Conservation (phyloP, 345 rosid species). For the Clarkia xantiana region DNA sequence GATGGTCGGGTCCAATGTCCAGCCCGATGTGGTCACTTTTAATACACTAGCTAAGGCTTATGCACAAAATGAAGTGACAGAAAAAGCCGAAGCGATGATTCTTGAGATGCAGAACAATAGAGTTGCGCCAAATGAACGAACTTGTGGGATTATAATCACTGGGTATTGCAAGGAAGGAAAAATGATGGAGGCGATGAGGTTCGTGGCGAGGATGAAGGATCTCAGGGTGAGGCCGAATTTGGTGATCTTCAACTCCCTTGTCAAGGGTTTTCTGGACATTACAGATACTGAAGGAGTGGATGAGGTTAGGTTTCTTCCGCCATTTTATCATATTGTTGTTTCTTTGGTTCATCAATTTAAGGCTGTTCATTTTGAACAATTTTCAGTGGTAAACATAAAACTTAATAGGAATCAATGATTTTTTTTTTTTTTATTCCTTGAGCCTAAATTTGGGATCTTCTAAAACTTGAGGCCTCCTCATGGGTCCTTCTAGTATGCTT, state of each 20-base stretch:
- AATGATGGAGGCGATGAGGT: slow-evolving; percentile 61
- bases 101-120: slow-evolving; percentile 48
- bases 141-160: slow-evolving; percentile 60
- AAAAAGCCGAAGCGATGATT: slow-evolving; percentile 61
- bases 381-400: no score
- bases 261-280: slow-evolving; percentile 62
- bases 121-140: slow-evolving; percentile 62
- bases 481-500: no score
- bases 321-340: not conserved
- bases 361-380: no score
- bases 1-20: slow-evolving; percentile 54
- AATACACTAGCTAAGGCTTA: slow-evolving; percentile 72
- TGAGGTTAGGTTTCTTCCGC: slow-evolving; percentile 35
- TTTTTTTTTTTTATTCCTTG: no score
- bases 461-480: no score
- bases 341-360: not conserved
- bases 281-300: slow-evolving; percentile 60
- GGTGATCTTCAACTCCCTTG: slow-evolving; percentile 62
- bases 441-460: no score
- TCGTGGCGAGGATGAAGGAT: slow-evolving; percentile 63
- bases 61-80: slow-evolving; percentile 41
- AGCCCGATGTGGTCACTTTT: slow-evolving; percentile 75
- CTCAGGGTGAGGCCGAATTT: slow-evolving; percentile 79
- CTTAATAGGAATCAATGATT: no score
- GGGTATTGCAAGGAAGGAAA: slow-evolving; percentile 86